phyloP scores from a whole-genome alignment of 2,329 filamentous ascomycete species.

The Chaetomium olivaceum region DNA sequence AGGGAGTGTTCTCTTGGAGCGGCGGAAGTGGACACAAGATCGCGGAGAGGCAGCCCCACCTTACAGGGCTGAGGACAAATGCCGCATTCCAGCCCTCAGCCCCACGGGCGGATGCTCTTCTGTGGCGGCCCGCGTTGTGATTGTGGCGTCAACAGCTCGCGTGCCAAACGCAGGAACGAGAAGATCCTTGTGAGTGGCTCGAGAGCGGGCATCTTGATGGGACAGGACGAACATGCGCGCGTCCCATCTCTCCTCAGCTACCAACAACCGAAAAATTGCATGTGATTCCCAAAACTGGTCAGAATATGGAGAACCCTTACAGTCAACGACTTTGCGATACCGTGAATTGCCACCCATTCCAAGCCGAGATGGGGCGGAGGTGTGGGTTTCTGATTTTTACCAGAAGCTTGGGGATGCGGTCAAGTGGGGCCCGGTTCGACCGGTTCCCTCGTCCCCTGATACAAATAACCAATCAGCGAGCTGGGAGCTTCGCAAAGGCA shows the following conservation, averaged over 20 bases:
- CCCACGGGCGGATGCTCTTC: neutral
- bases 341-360: neutral
- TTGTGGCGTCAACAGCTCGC: neutral
- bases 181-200: neutral
- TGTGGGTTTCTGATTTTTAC: neutral
- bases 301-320: slow-evolving; percentile 9
- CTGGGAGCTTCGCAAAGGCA: neutral
- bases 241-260: neutral
- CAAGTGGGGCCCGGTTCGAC: neutral
- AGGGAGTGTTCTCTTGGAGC: no score
- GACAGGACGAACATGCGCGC: neutral
- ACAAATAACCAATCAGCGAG: slow-evolving; percentile 20
- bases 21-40: neutral
- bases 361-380: slow-evolving; percentile 1
- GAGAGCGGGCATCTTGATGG: neutral
- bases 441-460: neutral
- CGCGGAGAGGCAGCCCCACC: neutral
- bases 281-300: slow-evolving; percentile 8
- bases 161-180: neutral
- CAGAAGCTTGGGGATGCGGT: slow-evolving; percentile 3
- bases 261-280: neutral
- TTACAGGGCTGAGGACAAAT: neutral
- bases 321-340: neutral
- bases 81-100: neutral
- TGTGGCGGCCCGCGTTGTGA: neutral